phyloP scores from a whole-genome alignment of 176 grass and related monocot species.

The Cenchrus purpureus region DNA sequence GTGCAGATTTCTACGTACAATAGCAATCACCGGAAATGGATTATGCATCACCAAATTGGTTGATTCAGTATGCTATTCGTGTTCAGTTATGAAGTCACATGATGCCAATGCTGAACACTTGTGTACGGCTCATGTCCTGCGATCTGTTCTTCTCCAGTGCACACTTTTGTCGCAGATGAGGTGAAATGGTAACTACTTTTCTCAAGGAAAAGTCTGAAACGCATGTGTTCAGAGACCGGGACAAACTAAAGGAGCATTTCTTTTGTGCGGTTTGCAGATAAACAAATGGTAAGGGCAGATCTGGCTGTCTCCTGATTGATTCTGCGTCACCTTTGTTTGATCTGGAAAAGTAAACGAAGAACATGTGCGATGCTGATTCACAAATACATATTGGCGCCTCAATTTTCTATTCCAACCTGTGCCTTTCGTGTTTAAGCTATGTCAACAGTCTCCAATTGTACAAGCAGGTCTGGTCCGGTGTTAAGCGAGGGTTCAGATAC shows the following conservation, averaged over 20 bases:
- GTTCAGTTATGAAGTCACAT: conserved; percentile 11
- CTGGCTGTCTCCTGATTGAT: conserved; percentile 46
- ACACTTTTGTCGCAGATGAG: conserved; percentile 26
- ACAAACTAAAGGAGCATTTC: conserved; percentile 32
- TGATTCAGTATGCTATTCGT: background rate
- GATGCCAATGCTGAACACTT: conserved; percentile 9
- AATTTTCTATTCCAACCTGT: conserved; percentile 42
- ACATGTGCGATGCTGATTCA: conserved; percentile 47
- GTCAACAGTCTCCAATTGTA: conserved; percentile 29
- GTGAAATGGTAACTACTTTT: conserved; percentile 17
- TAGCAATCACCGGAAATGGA: background rate
- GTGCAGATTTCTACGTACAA: conserved; percentile 1
- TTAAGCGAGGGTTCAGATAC: conserved; percentile 11
- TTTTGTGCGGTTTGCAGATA: conserved; percentile 22
- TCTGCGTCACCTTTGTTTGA: conserved; percentile 47
- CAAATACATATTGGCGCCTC: background rate
- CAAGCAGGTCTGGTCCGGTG: background rate
- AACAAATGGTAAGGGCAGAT: conserved; percentile 40
- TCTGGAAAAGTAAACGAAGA: conserved; percentile 50
- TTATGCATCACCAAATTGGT: conserved; percentile 1
- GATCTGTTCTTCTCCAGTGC: conserved; percentile 25
- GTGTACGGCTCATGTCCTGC: conserved; percentile 30
- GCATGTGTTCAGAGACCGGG: conserved; percentile 9
- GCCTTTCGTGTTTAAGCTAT: conserved; percentile 20
- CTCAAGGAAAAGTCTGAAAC: conserved; percentile 23